Percentiles rank a stretch among this genome's conserved stretches.
Evolutionary conservation across 768 basidiomycete species (phyloP).

Genomic region (Podaxis sp.): DNA sequence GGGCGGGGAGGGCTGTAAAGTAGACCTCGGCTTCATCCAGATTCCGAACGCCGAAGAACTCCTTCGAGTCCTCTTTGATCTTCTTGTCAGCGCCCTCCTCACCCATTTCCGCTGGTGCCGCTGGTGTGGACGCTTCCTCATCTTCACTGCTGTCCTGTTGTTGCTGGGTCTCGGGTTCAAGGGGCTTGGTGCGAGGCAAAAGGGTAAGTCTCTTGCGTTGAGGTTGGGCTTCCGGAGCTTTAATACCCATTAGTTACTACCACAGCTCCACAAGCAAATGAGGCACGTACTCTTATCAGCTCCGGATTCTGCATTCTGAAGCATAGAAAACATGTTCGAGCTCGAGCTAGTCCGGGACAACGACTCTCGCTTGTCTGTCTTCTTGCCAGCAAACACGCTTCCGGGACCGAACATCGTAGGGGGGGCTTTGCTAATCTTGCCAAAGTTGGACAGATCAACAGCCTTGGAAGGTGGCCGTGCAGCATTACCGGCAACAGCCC

Average conservation of each 20-base stretch:
- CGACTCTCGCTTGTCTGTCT: conserved; percentile 64
- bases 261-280: not conserved
- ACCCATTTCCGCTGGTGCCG: conserved; percentile 47
- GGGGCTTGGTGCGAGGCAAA: conserved; percentile 73
- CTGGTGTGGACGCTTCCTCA: conserved; percentile 45
- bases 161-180: conserved; percentile 46
- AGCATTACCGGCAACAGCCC: conserved; percentile 67
- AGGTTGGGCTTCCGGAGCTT: conserved; percentile 44
- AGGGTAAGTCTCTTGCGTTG: conserved; percentile 76
- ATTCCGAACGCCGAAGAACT: conserved; percentile 84
- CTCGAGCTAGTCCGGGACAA: conserved; percentile 78
- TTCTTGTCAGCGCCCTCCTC: conserved; percentile 70
- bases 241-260: conserved; percentile 7
- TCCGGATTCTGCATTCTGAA: conserved; percentile 59
- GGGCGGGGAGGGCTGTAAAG: conserved; percentile 70
- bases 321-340: conserved; percentile 88
- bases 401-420: conserved; percentile 82
- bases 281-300: conserved; percentile 54
- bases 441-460: conserved; percentile 85
- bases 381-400: conserved; percentile 79
- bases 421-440: conserved; percentile 72
- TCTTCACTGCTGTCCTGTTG: conserved; percentile 50
- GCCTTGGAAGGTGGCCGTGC: conserved; percentile 70
- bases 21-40: conserved; percentile 87
- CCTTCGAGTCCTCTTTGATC: conserved; percentile 80